phyloP scores from a whole-genome alignment of 805 yeast species.

The Zygosaccharomyces rouxii region DNA sequence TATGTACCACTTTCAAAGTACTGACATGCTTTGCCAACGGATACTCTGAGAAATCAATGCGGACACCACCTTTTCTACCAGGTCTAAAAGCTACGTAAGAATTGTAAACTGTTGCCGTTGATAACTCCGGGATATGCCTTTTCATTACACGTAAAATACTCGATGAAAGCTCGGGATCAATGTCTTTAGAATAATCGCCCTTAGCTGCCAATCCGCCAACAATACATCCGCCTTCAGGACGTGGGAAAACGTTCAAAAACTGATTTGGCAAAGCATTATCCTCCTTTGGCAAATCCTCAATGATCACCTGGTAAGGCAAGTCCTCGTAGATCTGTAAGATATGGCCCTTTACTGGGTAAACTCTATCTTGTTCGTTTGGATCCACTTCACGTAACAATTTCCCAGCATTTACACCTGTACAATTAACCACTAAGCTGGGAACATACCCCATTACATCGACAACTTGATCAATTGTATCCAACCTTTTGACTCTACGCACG shows the following conservation, averaged over 20 bases:
- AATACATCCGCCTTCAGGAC: conserved; percentile 68
- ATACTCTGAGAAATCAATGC: conserved; percentile 42
- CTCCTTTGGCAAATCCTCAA: conserved; percentile 24
- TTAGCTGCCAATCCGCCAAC: conserved; percentile 50
- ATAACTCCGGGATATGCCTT: conserved; percentile 27
- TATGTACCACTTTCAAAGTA: conserved; percentile 44
- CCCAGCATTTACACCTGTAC: conserved; percentile 50
- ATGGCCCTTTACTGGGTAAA: conserved; percentile 58
- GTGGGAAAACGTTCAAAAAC: conserved; percentile 57
- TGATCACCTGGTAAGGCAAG: conserved; percentile 35
- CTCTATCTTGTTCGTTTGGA: conserved; percentile 39
- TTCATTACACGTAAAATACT: conserved; percentile 46
- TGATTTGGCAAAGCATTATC: conserved; percentile 35
- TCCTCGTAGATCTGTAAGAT: conserved; percentile 49
- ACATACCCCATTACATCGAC: conserved; percentile 33
- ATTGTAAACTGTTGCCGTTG: conserved; percentile 18
- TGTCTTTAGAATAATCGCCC: conserved; percentile 32
- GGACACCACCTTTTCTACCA: conserved; percentile 54
- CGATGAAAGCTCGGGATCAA: conserved; percentile 43
- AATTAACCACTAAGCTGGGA: conserved; percentile 53
- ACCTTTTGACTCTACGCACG: conserved; percentile 39
- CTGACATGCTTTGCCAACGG: conserved; percentile 12
- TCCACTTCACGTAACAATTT: conserved; percentile 32
- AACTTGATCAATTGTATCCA: conserved; percentile 48
- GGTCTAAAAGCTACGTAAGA: conserved; percentile 55